phyloP scores from a whole-genome alignment of 495 filamentous ascomycete species.

The Neurospora discreta region DNA sequence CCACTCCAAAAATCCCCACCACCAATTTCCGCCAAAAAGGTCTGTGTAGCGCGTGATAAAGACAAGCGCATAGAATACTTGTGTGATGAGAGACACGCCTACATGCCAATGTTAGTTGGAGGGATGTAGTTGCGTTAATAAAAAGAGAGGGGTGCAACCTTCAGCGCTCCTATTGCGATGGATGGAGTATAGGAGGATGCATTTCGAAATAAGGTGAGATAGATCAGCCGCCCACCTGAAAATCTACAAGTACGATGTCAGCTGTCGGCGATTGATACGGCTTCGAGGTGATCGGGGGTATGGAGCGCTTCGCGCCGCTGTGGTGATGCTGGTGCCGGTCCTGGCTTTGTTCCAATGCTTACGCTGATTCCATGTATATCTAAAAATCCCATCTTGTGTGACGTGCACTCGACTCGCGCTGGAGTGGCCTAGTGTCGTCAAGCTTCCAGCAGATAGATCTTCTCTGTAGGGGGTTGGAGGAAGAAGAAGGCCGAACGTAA shows the following conservation, averaged over 20 bases:
- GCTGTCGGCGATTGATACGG: not conserved
- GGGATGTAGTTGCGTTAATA: not conserved
- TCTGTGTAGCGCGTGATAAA: conserved; percentile 85
- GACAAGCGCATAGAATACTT: conserved; percentile 75
- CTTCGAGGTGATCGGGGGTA: not conserved
- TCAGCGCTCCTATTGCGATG: conserved; percentile 81
- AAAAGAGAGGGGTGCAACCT: conserved; percentile 37
- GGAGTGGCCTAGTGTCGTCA: not conserved
- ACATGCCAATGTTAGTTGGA: conserved; percentile 12
- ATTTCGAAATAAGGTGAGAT: conserved; percentile 74
- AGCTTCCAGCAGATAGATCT: not conserved
- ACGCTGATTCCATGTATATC: not conserved
- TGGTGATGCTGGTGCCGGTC: not conserved
- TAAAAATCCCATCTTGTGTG: not conserved
- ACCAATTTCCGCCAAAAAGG: conserved; percentile 44
- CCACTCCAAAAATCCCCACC: not conserved
- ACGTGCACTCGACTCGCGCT: not conserved
- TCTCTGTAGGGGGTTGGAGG: not conserved
- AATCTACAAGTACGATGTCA: conserved; percentile 31
- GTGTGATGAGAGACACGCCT: conserved; percentile 92
- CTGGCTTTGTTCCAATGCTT: not conserved
- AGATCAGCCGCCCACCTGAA: conserved; percentile 77
- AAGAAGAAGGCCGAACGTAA: not conserved
- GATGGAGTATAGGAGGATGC: conserved; percentile 84
- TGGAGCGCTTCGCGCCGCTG: not conserved